These are phyloP conservation scores for Cyberlindnera maritima DNA, from an alignment of 805 yeast genomes.

Conservation along the genomic window DNA sequence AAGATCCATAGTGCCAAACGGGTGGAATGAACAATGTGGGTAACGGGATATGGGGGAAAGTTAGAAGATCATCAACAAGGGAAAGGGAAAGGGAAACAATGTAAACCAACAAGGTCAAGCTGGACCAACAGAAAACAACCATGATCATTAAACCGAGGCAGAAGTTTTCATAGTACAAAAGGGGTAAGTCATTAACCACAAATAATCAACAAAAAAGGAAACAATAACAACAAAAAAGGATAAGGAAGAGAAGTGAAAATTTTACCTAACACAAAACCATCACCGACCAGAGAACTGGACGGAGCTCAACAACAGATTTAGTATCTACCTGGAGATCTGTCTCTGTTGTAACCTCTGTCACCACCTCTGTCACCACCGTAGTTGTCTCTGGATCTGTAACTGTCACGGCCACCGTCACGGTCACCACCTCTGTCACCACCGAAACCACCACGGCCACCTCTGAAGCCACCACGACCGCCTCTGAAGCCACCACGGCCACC, in stretches of 20 bases:
- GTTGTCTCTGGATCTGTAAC: conserved; percentile 39
- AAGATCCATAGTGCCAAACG: not conserved
- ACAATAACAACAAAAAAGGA: not conserved
- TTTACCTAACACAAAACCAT: not conserved
- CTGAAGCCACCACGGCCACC: conserved; percentile 34
- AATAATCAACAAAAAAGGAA: not conserved
- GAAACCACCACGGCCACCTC: conserved; percentile 36
- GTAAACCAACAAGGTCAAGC: not conserved
- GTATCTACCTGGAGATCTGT: conserved; percentile 77
- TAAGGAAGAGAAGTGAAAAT: not conserved
- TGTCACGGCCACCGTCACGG: conserved; percentile 38
- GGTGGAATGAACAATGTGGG: not conserved
- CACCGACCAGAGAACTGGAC: too few species aligned
- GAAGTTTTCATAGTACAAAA: not conserved
- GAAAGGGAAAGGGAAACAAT: not conserved
- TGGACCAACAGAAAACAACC: not conserved
- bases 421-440: conserved; percentile 55
- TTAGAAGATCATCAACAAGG: not conserved
- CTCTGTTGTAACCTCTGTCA: conserved; percentile 49
- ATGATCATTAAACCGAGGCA: not conserved
- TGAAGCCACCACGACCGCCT: conserved; percentile 36
- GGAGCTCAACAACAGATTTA: conserved; percentile 25
- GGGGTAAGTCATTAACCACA: not conserved
- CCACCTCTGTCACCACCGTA: conserved; percentile 37
- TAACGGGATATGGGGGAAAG: not conserved